Base-by-base conservation (phyloP, 2,329 filamentous ascomycete genomes). In the Sporothrix inflata region DNA sequence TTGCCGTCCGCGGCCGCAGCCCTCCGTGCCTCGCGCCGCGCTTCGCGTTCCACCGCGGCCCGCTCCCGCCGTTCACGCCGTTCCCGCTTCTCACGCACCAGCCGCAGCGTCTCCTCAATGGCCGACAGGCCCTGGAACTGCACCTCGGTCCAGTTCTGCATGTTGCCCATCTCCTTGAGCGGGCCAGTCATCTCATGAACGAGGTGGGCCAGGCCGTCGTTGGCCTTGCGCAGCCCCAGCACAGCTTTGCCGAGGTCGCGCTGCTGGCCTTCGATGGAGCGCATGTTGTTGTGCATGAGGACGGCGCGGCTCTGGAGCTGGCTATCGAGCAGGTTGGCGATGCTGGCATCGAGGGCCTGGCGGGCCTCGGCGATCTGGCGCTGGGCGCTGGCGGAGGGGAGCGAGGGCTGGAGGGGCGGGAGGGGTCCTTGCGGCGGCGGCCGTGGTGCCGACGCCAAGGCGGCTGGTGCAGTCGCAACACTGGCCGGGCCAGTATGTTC, bases 141-240 rank as follows among this genome's bases (percentile, higher is more conserved):
- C 82, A 94, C 89, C 85, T 96, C 93, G 27, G 92, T 92, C 92
- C 92, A 96, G 80, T 94, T 94, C 84, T 95, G 92, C 78, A 95
- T 88, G 79, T 94, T 90, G 30, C 92, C 92, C 74, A 94, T 84
- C 84, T 94, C 92, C 82, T 94, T 94, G 73, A 95, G 83, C 77
- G 86, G 86, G 75, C 86, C 85, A 61, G 88, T 87, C 47, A 90
- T 90, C 72, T 85, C 86, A 75, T 87, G 87, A 5, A 89, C 89
- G 76, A 93, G 84, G 75, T 86, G 86, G 75, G 88, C 86, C 78
- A 93, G 86, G 80, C 88, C 87, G 74, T 90, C 88, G 77, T 87
- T 90, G 79, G 94, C 90, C 75, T 86, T 85, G 66, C 86, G 83
- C 79, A 94, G 81, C 2, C 80, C 86, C 1, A 84, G 86, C 6